Evolutionary conservation across 257 asterid species (phyloP).

Genomic region (Scutellaria baicalensis): DNA sequence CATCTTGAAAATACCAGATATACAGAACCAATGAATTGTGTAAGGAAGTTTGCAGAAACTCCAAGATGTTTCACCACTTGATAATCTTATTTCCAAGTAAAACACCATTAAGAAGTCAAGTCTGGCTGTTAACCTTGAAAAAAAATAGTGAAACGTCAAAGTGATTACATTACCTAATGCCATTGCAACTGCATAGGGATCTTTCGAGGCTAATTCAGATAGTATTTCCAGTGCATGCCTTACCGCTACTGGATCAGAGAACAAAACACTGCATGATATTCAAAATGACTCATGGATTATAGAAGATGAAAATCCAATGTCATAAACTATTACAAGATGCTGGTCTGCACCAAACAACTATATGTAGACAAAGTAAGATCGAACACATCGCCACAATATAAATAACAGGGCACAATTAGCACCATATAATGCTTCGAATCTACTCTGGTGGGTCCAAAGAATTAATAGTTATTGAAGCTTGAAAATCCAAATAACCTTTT

Average conservation of each 20-base stretch:
- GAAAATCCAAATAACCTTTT: background rate
- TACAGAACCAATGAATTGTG: background rate
- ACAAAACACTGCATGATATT: constrained; percentile 61
- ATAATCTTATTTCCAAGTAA: background rate
- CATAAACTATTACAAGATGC: constrained; percentile 13
- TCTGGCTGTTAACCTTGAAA: constrained; percentile 3
- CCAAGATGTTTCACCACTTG: constrained; percentile 2
- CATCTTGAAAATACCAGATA: background rate
- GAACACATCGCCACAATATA: background rate
- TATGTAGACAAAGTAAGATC: background rate
- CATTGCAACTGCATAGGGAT: constrained; percentile 92
- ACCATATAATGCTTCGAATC: background rate
- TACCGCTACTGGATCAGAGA: constrained; percentile 96
- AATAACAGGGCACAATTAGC: background rate
- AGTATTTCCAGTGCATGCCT: constrained; percentile 93
- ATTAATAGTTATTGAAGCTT: background rate
- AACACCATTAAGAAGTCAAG: background rate
- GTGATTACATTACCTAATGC: constrained; percentile 63
- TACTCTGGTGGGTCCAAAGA: background rate
- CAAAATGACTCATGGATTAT: constrained; percentile 7
- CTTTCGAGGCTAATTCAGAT: constrained; percentile 75
- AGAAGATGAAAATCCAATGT: background rate
- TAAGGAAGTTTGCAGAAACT: background rate
- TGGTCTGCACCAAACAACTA: background rate
- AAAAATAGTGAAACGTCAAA: constrained; percentile 5